phyloP scores from a whole-genome alignment of 2,329 filamentous ascomycete species.

The Penicillium sp. region DNA sequence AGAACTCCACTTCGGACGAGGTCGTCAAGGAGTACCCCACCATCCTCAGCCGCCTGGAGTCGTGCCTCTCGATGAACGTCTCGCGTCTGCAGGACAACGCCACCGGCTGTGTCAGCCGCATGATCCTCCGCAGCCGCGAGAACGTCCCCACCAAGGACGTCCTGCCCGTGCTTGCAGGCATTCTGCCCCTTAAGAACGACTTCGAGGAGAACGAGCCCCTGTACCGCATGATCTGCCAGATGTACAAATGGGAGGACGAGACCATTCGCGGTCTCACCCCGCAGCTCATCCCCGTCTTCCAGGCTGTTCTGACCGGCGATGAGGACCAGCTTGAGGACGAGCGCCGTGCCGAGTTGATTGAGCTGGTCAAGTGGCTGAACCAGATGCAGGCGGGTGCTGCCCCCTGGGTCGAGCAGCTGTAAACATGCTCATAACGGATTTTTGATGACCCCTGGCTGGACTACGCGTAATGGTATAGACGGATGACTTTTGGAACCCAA shows the following conservation, averaged over 20 bases:
- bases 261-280: constrained; percentile 48
- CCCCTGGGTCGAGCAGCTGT: constrained; percentile 41
- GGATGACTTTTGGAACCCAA: constrained; percentile 20
- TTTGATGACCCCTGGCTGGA: constrained; percentile 16
- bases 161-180: constrained; percentile 72
- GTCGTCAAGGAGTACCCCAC: constrained; percentile 72
- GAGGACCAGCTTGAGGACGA: constrained; percentile 50
- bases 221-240: constrained; percentile 82
- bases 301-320: constrained; percentile 46
- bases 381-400: constrained; percentile 43
- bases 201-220: constrained; percentile 96
- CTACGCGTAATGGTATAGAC: constrained; percentile 30
- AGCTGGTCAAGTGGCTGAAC: constrained; percentile 51
- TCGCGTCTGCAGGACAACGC: constrained; percentile 89
- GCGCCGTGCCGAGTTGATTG: constrained; percentile 46
- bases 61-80: constrained; percentile 72
- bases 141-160: constrained; percentile 77
- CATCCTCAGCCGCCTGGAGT: constrained; percentile 83
- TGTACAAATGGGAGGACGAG: constrained; percentile 58
- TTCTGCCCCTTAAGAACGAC: constrained; percentile 87
- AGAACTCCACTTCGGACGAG: constrained; percentile 73
- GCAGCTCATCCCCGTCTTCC: constrained; percentile 48
- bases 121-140: constrained; percentile 88
- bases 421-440: constrained; percentile 12
- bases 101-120: constrained; percentile 82